Evolutionary conservation across 176 grass and related monocot species (phyloP).

Genomic region (bread wheat (Triticum aestivum)): DNA sequence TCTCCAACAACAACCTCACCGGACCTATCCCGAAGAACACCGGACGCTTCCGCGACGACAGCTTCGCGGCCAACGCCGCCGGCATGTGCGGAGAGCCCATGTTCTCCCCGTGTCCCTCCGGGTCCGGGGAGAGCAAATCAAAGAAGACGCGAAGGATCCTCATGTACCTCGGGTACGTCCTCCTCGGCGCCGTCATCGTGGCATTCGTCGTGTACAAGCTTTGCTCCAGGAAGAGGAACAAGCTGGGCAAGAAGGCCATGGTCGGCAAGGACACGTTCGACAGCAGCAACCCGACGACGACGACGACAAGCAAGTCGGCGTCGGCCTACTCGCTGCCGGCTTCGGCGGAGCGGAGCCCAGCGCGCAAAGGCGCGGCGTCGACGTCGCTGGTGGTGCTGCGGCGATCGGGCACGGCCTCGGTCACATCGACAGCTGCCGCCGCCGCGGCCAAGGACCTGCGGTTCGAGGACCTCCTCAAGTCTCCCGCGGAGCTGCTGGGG

Average conservation of each 20-base stretch:
- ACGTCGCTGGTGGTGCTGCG: constrained; percentile 38
- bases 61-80: constrained; percentile 32
- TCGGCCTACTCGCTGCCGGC: constrained; percentile 31
- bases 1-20: constrained; percentile 50
- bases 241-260: not conserved
- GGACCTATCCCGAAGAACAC: constrained; percentile 26
- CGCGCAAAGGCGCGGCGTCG: not conserved
- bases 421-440: not conserved
- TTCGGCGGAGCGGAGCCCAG: constrained; percentile 22
- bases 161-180: constrained; percentile 47
- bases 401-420: constrained; percentile 27
- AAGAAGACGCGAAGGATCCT: not conserved
- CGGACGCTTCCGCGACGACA: not conserved
- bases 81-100: constrained; percentile 36
- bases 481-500: constrained; percentile 65
- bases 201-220: constrained; percentile 37
- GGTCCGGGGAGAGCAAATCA: not conserved
- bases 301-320: constrained; percentile 23
- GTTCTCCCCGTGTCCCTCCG: not conserved
- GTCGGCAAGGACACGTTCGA: not conserved
- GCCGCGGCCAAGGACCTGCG: constrained; percentile 39
- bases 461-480: constrained; percentile 72
- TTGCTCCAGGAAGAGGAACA: constrained; percentile 23
- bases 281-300: constrained; percentile 8
- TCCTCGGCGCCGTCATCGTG: constrained; percentile 41